Base-by-base conservation (phyloP, 2,329 filamentous ascomycete genomes). In the Metarhizium sp. region DNA sequence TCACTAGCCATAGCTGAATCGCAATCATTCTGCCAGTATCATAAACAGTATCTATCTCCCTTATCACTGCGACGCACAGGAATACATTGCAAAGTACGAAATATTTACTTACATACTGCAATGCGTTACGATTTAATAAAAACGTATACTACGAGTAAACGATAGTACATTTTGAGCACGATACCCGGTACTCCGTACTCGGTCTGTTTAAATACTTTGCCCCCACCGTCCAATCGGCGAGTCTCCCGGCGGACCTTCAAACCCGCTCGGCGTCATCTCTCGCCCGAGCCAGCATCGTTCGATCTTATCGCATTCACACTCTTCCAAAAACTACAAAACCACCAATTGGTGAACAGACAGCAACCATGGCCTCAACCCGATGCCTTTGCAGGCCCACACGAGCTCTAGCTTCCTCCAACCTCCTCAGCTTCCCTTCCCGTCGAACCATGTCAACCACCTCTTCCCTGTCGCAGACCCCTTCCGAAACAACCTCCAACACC, bases 361-460 rank as follows among this genome's bases (percentile, higher is more conserved):
- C 49, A 20, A 46, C 43, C 25, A 65, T 67, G 64, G 51, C 61
- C 4, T 51, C 60, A 25, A 42, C 59, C 34, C 59, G 54, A 38
- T 62, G 59, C 13, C 57, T 65, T 4, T 52, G 56, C 10, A 52
- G 58, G 4, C 43, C 60, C 20, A 45, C 54, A 14, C 51, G 58
- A n/a, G 40, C 34, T 14, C 38, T 60, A 25, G 40, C 51, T 18
- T 10, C 49, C 13, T 50, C 47, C 18, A 53, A 36, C 4, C 29
- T 34, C 10, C 25, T 54, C 29, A 55, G 54, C 38, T 49, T 55
- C 36, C 42, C 48, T 20, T 6, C 18, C 14, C 57, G 20, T 16
- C 53, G 60, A 36, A 30, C 58, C 34, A 18, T 57, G n/a, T 57
- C 60, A 14, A 59, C 58, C 20, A 53, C 42, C 8, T 40, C 52